Base-by-base conservation (phyloP, 2,329 filamentous ascomycete genomes). In the Colletotrichum orchidophilum region DNA sequence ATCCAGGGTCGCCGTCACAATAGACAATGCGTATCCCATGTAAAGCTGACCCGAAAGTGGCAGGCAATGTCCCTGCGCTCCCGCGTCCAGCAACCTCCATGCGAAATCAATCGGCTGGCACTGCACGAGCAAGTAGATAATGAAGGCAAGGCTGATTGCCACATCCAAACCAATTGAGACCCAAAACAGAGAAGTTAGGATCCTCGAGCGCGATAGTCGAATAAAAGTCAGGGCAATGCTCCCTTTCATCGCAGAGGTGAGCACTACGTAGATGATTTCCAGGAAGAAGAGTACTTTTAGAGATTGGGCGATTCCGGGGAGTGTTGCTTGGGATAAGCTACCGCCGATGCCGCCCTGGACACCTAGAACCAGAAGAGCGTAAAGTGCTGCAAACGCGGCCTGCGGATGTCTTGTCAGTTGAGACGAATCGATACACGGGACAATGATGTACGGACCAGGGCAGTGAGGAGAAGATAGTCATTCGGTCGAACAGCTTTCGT, bases 181-280 rank as follows among this genome's bases (percentile, higher is more conserved):
- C 67, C 67, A 70, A 24, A 70, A 61, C 1, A 70, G 49, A 7
- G 8, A 5, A 7, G 21, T 70, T 4, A 70, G 63, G 13, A 61
- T 13, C 55, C 21, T 70, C 1, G 67, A 70, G 27, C 63, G 67
- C 18, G 67, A 70, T 3, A 70, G 54, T n/a, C 27, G 67, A 39
- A 70, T 70, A 15, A 70, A 70, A 1, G 67, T 70, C 8, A 70
- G 46, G 3, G 67, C 67, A n/a, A 70, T 70, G 15, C 67, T 70
- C 7, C 63, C 67, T 52, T 70, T 70, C 67, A 70, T 70, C 21
- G 67, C 67, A 1, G 67, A 70, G 18, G 67, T 70, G 27, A 70
- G 67, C 3, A 70, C 67, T 1, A 70, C 67, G 15, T 70, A 70
- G 3, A 70, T 70, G 21, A 70, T 70, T 31, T 70, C 67, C 8